A percentile compares a stretch with the other conserved stretches of the same genome.
phyloP scores from a whole-genome alignment of 352 stramenopile species.

The Phytophthora aleatoria region DNA sequence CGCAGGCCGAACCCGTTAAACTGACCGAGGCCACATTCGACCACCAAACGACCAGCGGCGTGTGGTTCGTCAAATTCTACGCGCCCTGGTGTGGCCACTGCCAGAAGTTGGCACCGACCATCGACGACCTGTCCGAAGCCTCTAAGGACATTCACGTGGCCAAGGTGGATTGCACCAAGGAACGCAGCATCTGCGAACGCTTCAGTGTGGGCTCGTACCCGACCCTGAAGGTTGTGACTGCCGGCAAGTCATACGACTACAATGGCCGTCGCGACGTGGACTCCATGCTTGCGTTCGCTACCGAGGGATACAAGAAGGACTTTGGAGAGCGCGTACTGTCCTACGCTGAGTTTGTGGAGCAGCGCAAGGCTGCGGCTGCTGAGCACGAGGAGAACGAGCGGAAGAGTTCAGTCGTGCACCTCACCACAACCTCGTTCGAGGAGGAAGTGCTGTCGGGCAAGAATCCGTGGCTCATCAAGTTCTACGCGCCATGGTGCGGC shows the following conservation, averaged over 20 bases:
- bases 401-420: conserved; percentile 54
- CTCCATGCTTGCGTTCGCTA: conserved; percentile 59
- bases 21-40: conserved; percentile 68
- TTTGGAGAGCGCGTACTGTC: conserved; percentile 63
- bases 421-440: conserved; percentile 61
- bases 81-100: conserved; percentile 86
- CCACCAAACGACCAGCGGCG: conserved; percentile 48
- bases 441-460: conserved; percentile 62
- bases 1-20: conserved; percentile 31
- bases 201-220: conserved; percentile 84
- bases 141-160: conserved; percentile 55
- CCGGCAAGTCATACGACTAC: conserved; percentile 78
- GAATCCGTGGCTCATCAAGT: conserved; percentile 81
- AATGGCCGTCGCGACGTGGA: conserved; percentile 58
- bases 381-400: conserved; percentile 64
- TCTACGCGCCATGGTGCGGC: conserved; percentile 81
- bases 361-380: conserved; percentile 40
- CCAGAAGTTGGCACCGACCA: conserved; percentile 75
- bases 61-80: conserved; percentile 89
- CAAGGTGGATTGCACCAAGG: conserved; percentile 84
- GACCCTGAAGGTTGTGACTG: conserved; percentile 75
- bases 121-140: conserved; percentile 54
- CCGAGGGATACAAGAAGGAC: conserved; percentile 72
- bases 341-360: conserved; percentile 55
- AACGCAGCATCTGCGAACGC: conserved; percentile 75